These are phyloP conservation scores for Mimosa pudica DNA, from an alignment of 306 rosid species.

Conservation along the genomic window DNA sequence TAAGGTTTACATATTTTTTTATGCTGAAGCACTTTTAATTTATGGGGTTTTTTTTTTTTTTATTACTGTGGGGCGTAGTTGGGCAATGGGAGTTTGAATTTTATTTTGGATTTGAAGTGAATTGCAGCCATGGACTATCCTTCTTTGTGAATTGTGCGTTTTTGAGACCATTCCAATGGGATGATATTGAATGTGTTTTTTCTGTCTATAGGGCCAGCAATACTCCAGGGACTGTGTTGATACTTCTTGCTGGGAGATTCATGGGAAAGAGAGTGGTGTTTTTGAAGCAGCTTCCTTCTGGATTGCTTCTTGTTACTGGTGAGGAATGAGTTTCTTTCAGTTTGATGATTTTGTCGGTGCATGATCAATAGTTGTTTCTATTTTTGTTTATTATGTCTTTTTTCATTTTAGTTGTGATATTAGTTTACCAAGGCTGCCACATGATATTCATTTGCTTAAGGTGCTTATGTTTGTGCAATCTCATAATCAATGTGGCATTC, in stretches of 20 bases:
- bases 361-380: background rate
- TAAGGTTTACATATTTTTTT: background rate
- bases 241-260: slow-evolving; percentile 65
- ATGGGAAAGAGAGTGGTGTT: slow-evolving; percentile 70
- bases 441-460: background rate
- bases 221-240: slow-evolving; percentile 64
- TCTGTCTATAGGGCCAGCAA: slow-evolving; percentile 45
- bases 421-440: too few species aligned
- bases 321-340: slow-evolving; percentile 4
- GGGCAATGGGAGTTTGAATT: background rate
- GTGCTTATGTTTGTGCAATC: background rate
- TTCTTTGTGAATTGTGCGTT: background rate
- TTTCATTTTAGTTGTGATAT: background rate
- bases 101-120: background rate
- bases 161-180: background rate
- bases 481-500: background rate
- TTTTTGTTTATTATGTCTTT: background rate
- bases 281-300: slow-evolving; percentile 65
- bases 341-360: background rate
- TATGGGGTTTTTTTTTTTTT: background rate
- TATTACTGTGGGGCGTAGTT: background rate
- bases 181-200: background rate
- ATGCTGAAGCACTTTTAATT: background rate
- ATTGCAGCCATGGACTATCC: background rate
- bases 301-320: slow-evolving; percentile 70